Base-by-base conservation (phyloP, 176 grass and related monocot species). In the Juncus effusus region DNA sequence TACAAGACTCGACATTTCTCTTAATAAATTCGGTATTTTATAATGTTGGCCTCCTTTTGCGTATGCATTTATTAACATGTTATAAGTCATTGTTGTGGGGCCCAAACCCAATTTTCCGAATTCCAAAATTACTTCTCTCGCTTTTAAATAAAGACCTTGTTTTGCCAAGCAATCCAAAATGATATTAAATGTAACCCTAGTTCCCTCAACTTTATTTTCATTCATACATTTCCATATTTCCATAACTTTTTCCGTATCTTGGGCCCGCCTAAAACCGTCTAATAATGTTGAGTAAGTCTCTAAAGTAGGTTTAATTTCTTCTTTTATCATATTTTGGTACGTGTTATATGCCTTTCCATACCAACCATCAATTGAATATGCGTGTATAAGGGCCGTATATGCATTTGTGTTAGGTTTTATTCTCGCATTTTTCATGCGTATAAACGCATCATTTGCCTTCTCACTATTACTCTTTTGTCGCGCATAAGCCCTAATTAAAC, bases 61-160 rank as follows among this genome's bases (percentile, higher is more conserved):
- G 88, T 89, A 96, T 42, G 87, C 87, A 81, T 96, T 91, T 76
- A 96, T 96, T 70, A 96, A 74, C 66, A 96, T 96, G 63, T 91
- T 96, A 74, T 86, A 96, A 45, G 87, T 89, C 87, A 91, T 88
- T 9, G 78, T 76, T 36, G 79, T 88, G 65, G 92, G 87, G 42
- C 12, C 64, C 39, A 96, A 78, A 71, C 87, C 92, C 56, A 83
- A 70, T 40, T 85, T 88, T 64, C 77, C 63, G 64, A 85, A 88
- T 82, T 96, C 92, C 66, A 60, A 78, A 45, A 96, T 91, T 64
- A 79, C 65, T 77, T 96, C 84, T 53, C 77, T 85, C 37, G 85
- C 85, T 80, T 86, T 74, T 81, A 86, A 51, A 77, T 91, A 96
- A 72, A 91, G 75, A 56, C 92, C 92, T 62, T 91, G 76, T 82